Evolutionary conservation across 441 rosid species (phyloP).

Genomic region (Viola pubescens): DNA sequence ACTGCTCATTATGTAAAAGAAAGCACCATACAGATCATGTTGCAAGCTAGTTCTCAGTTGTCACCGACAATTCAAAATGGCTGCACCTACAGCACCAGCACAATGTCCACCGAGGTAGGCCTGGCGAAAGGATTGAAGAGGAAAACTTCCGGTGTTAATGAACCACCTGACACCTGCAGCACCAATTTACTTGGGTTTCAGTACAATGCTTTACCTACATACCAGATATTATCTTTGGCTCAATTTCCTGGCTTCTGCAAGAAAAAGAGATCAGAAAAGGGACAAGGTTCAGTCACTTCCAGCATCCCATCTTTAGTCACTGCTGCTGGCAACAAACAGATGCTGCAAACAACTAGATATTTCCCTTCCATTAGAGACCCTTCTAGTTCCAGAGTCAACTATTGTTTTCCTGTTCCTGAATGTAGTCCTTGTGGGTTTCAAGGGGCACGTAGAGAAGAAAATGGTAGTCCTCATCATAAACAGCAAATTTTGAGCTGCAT

Average conservation of each 20-base stretch:
- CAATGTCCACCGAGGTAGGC: constrained; percentile 20
- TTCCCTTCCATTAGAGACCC: constrained; percentile 10
- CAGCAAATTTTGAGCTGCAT: constrained; percentile 24
- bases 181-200: constrained; percentile 29
- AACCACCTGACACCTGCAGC: constrained; percentile 24
- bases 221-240: constrained; percentile 26
- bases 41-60: neutral
- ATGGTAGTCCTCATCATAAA: constrained; percentile 22
- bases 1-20: constrained; percentile 12
- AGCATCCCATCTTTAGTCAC: constrained; percentile 30
- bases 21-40: constrained; percentile 9
- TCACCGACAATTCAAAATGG: constrained; percentile 20
- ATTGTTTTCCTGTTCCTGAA: constrained; percentile 22
- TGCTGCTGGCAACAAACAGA: constrained; percentile 16
- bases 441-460: constrained; percentile 22
- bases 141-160: constrained; percentile 14
- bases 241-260: constrained; percentile 28
- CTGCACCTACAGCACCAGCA: constrained; percentile 19
- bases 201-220: constrained; percentile 31
- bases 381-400: constrained; percentile 16
- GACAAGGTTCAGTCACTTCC: constrained; percentile 26
- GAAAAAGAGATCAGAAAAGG: constrained; percentile 46
- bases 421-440: constrained; percentile 14
- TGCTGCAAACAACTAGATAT: constrained; percentile 12
- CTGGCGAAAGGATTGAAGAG: constrained; percentile 29